Base-by-base conservation (phyloP, 1,284 basidiomycete species). In the Fomes fomentarius region DNA sequence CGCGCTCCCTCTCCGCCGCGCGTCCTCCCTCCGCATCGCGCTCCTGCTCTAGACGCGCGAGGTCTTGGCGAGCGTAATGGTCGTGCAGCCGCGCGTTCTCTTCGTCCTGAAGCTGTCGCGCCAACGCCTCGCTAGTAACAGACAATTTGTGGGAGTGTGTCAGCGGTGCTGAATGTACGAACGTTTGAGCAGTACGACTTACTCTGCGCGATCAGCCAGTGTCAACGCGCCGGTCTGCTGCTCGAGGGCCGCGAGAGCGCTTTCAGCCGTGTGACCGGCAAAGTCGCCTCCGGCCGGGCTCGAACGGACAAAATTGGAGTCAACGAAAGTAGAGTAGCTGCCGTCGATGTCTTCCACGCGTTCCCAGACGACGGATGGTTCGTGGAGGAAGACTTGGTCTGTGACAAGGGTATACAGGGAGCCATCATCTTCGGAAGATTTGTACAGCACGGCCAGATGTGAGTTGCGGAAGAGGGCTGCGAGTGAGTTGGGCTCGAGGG, bases 381-480 rank as follows among this genome's bases (percentile, higher is more conserved):
- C 93, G 61, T 84, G 71, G 14, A 89, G 71, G 68, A 96, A 94
- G 21, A 86, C 82, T 44, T 89, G 79, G 69, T 96, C 94, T 0
- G 93, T 94, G 7, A 88, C 91, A 55, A 96, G 84, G 3, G 83
- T 83, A 70, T 92, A 95, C 2, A 96, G 75, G 22, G 79, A 76
- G 2, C 78, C 71, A 47, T 81, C 79, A 8, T 60, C 60, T 11
- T 63, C 57, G 0, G 54, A 57, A 2, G 78, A 76, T 64, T 89
- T 91, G 77, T 94, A 91, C 0, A 97, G 75, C 4, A 96, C 93
- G 0, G 89, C 88, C 10, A 97, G 83, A 65, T 96, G 94, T 0
- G 92, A 93, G 71, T 87, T 93, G 54, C 94, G 85, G 78, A 96
- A 96, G 52, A 96, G 82, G 1, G 91, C 89, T 24, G 86, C 84